Conservation (phyloP, 2,329 filamentous ascomycete genomes). For the Trichoderma citrinoviride region DNA sequence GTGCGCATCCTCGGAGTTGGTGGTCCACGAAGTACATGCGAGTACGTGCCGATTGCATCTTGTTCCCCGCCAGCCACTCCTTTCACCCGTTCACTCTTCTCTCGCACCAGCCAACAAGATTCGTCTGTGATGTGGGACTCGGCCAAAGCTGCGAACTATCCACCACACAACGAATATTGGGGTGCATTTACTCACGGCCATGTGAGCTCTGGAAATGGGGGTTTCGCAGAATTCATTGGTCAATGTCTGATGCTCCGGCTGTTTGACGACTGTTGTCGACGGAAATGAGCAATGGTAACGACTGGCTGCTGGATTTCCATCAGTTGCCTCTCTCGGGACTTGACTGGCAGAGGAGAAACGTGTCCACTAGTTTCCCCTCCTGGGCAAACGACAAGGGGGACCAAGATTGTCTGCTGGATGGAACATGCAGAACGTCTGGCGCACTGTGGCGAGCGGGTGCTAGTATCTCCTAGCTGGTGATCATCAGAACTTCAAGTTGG, state of each 20-base stretch:
- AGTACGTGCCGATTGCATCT: conserved; percentile 4
- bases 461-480: conserved; percentile 21
- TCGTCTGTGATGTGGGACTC: conserved; percentile 4
- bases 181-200: conserved; percentile 31
- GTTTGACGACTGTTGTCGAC: conserved; percentile 9
- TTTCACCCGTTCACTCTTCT: too few species aligned
- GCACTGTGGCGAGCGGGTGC: conserved; percentile 21
- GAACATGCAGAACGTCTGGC: conserved; percentile 1
- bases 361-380: neutral
- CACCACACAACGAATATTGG: conserved; percentile 25
- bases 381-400: conserved; percentile 5
- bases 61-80: neutral
- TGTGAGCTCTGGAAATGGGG: conserved; percentile 28
- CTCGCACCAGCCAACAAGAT: neutral
- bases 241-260: neutral
- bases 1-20: too few species aligned
- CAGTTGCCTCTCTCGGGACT: neutral
- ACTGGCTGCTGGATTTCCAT: neutral
- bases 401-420: neutral
- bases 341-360: neutral
- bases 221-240: conserved; percentile 7
- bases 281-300: conserved; percentile 3
- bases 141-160: neutral
- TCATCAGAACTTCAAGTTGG: conserved; percentile 20
- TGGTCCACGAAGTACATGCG: too few species aligned